Percentiles rank a stretch among this genome's conserved stretches.
Evolutionary conservation across 192 early-diverging fungal genomes (phyloP).

Genomic region (Phlyctochytrium bullatum): DNA sequence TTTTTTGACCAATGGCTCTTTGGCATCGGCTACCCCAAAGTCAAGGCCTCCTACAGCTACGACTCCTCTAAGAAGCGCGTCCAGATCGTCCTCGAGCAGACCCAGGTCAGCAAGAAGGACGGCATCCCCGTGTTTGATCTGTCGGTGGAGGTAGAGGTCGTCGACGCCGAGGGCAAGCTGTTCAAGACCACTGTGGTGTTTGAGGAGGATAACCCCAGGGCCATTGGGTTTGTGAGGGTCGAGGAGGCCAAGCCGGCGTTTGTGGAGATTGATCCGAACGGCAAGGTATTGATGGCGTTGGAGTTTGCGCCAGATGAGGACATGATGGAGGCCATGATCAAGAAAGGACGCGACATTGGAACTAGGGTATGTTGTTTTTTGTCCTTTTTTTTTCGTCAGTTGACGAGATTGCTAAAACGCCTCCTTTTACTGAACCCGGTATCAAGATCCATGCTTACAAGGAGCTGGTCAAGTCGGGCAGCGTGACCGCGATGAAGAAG

Average conservation of each 20-base stretch:
- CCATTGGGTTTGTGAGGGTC: constrained; percentile 25
- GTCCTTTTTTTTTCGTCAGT: constrained; percentile 1
- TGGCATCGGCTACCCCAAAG: constrained; percentile 82
- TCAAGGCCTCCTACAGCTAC: constrained; percentile 73
- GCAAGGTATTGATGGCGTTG: constrained; percentile 38
- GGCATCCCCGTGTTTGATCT: constrained; percentile 46
- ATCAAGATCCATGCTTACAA: constrained; percentile 30
- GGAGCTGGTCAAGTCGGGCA: constrained; percentile 40
- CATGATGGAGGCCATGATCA: constrained; percentile 40
- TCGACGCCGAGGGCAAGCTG: constrained; percentile 37
- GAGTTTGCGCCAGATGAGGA: constrained; percentile 40
- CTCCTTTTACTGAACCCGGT: too few species aligned
- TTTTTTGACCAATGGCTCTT: constrained; percentile 93
- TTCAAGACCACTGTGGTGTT: constrained; percentile 30
- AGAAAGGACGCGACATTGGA: constrained; percentile 33
- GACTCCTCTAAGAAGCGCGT: constrained; percentile 85
- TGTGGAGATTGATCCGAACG: constrained; percentile 46
- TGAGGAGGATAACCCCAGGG: constrained; percentile 25
- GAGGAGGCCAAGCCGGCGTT: constrained; percentile 27
- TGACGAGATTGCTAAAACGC: not conserved
- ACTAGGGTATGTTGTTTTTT: constrained; percentile 31
- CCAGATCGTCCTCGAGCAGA: constrained; percentile 63
- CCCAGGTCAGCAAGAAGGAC: constrained; percentile 35
- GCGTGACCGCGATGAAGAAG: constrained; percentile 31
- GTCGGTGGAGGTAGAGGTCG: constrained; percentile 40